A percentile compares a stretch with the other conserved stretches of the same genome.
These are phyloP conservation scores for Neurospora sp. DNA, from an alignment of 2,329 filamentous ascomycete genomes.

Conservation along the genomic window DNA sequence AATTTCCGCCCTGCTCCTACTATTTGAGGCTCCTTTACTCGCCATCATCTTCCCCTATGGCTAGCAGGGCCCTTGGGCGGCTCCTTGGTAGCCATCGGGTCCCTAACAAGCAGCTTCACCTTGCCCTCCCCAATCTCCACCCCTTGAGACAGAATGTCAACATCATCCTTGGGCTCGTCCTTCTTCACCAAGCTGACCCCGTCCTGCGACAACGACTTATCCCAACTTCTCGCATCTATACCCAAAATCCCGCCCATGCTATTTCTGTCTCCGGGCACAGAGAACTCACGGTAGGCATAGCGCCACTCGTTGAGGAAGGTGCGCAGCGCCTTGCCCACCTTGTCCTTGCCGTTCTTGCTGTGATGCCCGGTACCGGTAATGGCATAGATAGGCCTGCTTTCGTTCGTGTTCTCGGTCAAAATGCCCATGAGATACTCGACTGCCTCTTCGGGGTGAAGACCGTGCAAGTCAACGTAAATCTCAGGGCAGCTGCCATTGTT, in stretches of 20 bases:
- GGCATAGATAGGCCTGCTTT: constrained; percentile 73
- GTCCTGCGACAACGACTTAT: constrained; percentile 47
- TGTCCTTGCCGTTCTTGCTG: constrained; percentile 97
- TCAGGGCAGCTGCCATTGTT: constrained; percentile 51
- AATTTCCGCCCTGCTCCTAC: background rate
- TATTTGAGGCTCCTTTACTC: background rate
- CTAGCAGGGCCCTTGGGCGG: constrained; percentile 46
- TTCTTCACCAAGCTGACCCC: constrained; percentile 28
- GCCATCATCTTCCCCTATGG: constrained; percentile 30
- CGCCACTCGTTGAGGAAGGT: constrained; percentile 90
- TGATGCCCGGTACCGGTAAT: constrained; percentile 97
- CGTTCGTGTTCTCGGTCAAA: constrained; percentile 68
- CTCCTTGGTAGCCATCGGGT: constrained; percentile 28
- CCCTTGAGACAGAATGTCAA: constrained; percentile 54
- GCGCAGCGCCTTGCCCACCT: constrained; percentile 88
- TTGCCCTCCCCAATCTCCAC: constrained; percentile 59
- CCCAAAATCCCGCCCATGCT: constrained; percentile 68
- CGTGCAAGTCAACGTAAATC: constrained; percentile 91
- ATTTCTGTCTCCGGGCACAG: constrained; percentile 82
- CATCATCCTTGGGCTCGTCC: constrained; percentile 29
- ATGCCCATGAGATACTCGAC: constrained; percentile 88
- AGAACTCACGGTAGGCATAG: constrained; percentile 93
- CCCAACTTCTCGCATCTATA: constrained; percentile 57
- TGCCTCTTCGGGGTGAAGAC: constrained; percentile 96
- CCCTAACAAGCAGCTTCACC: constrained; percentile 53